Percentiles rank a stretch among this genome's conserved stretches.
Evolutionary conservation across 23 red algal genomes (phyloP).

Genomic region (Gracilaria domingensis): DNA sequence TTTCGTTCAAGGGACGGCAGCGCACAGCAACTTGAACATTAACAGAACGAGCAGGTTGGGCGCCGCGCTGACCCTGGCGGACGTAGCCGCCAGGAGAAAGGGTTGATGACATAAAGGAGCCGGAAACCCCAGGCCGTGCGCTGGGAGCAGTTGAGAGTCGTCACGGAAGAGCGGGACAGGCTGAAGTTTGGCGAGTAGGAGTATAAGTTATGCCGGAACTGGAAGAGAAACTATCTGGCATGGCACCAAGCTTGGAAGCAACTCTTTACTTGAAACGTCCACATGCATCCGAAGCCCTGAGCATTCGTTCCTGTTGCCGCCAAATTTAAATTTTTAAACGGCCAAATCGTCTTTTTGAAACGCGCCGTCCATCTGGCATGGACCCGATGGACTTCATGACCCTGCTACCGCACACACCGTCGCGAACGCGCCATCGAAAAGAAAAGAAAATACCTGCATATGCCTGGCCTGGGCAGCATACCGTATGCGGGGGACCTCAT

Average conservation of each 20-base stretch:
- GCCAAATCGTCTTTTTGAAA: constrained; percentile 1
- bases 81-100: constrained; percentile 81
- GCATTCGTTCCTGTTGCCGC: constrained; percentile 31
- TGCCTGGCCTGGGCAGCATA: background rate
- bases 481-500: too few relatives aligned
- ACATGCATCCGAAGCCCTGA: constrained; percentile 23
- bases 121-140: background rate
- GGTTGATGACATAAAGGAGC: constrained; percentile 37
- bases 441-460: background rate
- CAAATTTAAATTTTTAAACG: constrained; percentile 49
- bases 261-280: constrained; percentile 12
- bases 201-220: background rate
- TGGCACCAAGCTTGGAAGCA: background rate
- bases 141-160: background rate
- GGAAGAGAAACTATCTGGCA: background rate
- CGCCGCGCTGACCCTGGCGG: constrained; percentile 60
- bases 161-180: background rate
- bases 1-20: constrained; percentile 86
- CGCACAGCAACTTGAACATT: constrained; percentile 94
- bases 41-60: constrained; percentile 67
- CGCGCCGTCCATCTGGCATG: too few relatives aligned
- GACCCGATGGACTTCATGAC: too few relatives aligned
- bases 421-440: background rate
- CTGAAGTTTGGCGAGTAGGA: background rate
- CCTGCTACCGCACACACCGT: too few relatives aligned